Evolutionary conservation across 257 asterid species (phyloP), one percentile per base, ranked within the genome.

Genomic region (Coffea eugenioides): DNA sequence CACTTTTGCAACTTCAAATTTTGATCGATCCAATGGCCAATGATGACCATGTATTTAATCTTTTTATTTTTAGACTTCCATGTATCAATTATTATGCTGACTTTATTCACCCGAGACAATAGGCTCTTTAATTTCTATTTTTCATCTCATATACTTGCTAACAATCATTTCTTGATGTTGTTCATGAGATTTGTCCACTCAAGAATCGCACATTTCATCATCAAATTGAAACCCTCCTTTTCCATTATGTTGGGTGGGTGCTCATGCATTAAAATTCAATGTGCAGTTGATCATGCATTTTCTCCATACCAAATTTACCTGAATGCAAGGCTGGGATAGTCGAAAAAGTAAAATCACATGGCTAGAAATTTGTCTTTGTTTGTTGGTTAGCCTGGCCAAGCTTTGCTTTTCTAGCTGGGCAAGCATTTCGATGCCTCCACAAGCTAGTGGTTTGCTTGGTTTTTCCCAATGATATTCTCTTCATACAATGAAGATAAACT

Each of bases 1-100:
- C 9, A 6, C 27, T 73, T 34, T 56, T 73, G 62, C 23, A 73
- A 51, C 11, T 46, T 73, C 61, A 64, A 73, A 48, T 23, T 18
- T 4, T 11, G 3, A 6, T 73, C 77, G 5, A 46, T 51, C 77
- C 13, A n/a, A 73, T 73, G 57, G 41, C 43, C 46, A 73, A 66
- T 73, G 41, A 39, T 39, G 41, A 39, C 41, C 41, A 39, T 39
- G 4, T 39, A 39, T 39, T 39, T 3, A 39, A 46, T 52, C 27
- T 54, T 52, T n/a, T 74, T 45, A 54, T 51, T 74, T 18, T 54
- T 74, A 12, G 77, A 51, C 31, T 74, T 74, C 77, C 77, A 51
- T 18, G 18, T 25, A 54, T 74, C 49, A 25, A 25, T 54, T 48
- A 59, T 71, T 4, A 71, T 16, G 39, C 61, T 39, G 7, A 71